Evolutionary conservation across 495 filamentous ascomycete species (phyloP).

Genomic region (Usnea hakonensis): DNA sequence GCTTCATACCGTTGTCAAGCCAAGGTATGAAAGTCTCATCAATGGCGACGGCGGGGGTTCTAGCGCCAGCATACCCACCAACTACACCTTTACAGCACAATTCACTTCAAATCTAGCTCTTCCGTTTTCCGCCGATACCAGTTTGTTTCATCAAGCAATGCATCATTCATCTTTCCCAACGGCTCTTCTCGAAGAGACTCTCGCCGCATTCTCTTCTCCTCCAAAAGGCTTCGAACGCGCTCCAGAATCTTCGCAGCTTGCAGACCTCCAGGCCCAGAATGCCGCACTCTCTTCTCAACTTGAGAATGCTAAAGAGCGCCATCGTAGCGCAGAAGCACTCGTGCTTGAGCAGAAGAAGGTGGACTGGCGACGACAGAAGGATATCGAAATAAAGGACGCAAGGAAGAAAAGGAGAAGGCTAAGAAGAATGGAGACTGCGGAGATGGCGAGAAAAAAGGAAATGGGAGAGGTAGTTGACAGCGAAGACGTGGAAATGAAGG

Average conservation of each 20-base stretch:
- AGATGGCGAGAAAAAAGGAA: constrained; percentile 20
- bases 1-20: constrained; percentile 61
- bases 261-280: constrained; percentile 18
- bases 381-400: constrained; percentile 29
- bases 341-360: constrained; percentile 28
- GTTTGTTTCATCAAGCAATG: constrained; percentile 43
- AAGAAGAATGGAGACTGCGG: constrained; percentile 20
- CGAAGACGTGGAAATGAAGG: constrained; percentile 15
- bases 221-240: not conserved
- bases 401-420: constrained; percentile 31
- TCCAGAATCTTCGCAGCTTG: constrained; percentile 13
- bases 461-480: constrained; percentile 21
- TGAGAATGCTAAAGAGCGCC: constrained; percentile 4
- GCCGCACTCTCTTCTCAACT: constrained; percentile 15
- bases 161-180: constrained; percentile 46
- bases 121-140: constrained; percentile 16
- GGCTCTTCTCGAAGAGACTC: constrained; percentile 47
- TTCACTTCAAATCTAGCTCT: constrained; percentile 33
- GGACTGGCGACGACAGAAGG: constrained; percentile 30
- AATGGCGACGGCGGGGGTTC: constrained; percentile 35
- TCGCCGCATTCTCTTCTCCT: constrained; percentile 41
- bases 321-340: constrained; percentile 12
- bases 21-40: constrained; percentile 47
- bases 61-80: constrained; percentile 48
- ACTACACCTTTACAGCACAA: constrained; percentile 63